Percentiles rank a stretch among this genome's conserved stretches.
These are phyloP conservation scores for Trichoderma afroharzianum DNA, from an alignment of 2,329 filamentous ascomycete species.

Conservation along the genomic window DNA sequence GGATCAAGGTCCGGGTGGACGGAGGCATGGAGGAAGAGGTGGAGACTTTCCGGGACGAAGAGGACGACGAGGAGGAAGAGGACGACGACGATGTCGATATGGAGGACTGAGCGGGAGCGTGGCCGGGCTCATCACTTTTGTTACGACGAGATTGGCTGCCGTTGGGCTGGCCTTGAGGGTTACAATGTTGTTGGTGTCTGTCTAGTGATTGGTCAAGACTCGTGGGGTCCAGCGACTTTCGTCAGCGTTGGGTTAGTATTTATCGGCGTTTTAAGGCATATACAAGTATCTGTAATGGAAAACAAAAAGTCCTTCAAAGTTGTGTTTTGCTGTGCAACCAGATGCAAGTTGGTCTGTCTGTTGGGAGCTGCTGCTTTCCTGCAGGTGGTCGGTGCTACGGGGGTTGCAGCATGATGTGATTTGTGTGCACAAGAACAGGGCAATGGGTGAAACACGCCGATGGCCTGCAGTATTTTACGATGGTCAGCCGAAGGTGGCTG, in stretches of 20 bases:
- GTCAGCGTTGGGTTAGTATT: slow-evolving; percentile 17
- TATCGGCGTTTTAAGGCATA: slow-evolving; percentile 17
- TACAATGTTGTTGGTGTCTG: slow-evolving; percentile 1
- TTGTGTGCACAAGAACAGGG: neutral
- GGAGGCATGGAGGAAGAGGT: slow-evolving; percentile 32
- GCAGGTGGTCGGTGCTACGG: neutral
- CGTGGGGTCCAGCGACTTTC: slow-evolving; percentile 14
- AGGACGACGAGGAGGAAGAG: slow-evolving; percentile 21
- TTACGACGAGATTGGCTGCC: slow-evolving; percentile 9
- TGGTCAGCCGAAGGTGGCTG: neutral
- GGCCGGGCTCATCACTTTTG: slow-evolving; percentile 12
- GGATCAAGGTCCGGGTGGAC: slow-evolving; percentile 36
- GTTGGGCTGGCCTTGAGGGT: neutral
- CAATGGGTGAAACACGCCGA: neutral
- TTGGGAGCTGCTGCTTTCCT: neutral
- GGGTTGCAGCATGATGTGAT: neutral
- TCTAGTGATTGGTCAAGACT: slow-evolving; percentile 13
- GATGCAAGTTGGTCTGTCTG: neutral
- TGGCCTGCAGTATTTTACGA: neutral
- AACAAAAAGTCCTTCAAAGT: slow-evolving; percentile 8
- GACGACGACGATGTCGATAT: slow-evolving; percentile 33
- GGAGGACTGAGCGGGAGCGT: slow-evolving; percentile 27
- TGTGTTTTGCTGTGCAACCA: neutral
- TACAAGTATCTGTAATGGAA: slow-evolving; percentile 11
- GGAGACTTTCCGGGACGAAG: slow-evolving; percentile 24